These are phyloP conservation scores for Lactifluus echinatus DNA, from an alignment of 768 basidiomycete species.

Conservation along the genomic window DNA sequence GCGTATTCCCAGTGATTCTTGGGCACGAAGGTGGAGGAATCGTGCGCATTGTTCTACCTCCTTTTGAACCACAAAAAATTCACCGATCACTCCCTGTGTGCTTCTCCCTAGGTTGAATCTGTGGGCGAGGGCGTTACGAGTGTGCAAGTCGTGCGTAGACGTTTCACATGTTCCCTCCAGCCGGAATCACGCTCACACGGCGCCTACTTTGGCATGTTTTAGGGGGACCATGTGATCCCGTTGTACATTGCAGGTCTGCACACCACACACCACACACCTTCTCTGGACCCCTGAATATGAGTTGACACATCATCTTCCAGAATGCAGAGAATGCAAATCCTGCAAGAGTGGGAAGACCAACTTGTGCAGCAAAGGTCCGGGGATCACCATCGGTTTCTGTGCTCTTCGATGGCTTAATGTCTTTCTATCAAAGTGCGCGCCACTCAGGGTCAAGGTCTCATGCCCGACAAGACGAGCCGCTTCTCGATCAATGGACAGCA, in stretches of 20 bases:
- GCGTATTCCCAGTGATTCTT: conserved; percentile 86
- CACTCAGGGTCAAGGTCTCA: conserved; percentile 89
- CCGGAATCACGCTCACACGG: background rate
- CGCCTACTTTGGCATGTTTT: background rate
- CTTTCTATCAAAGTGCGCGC: conserved; percentile 54
- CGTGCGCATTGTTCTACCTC: conserved; percentile 37
- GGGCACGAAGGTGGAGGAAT: conserved; percentile 93
- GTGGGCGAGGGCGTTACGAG: conserved; percentile 91
- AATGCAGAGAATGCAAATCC: conserved; percentile 96
- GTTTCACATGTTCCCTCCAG: background rate
- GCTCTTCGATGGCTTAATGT: background rate
- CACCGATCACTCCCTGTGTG: conserved; percentile 25
- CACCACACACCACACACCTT: too few relatives aligned
- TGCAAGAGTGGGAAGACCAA: conserved; percentile 99
- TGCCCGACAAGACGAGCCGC: conserved; percentile 84
- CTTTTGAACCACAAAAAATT: background rate
- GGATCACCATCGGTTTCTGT: background rate
- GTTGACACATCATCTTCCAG: conserved; percentile 26
- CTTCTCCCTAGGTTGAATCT: conserved; percentile 71
- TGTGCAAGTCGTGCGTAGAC: conserved; percentile 43
- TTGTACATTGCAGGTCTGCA: conserved; percentile 81
- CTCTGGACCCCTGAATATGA: background rate
- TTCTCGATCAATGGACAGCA: conserved; percentile 86
- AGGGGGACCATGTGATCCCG: conserved; percentile 96
- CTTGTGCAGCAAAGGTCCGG: conserved; percentile 83